Evolutionary conservation across 345 rosid species (phyloP).

Genomic region (Lepidium africanum): DNA sequence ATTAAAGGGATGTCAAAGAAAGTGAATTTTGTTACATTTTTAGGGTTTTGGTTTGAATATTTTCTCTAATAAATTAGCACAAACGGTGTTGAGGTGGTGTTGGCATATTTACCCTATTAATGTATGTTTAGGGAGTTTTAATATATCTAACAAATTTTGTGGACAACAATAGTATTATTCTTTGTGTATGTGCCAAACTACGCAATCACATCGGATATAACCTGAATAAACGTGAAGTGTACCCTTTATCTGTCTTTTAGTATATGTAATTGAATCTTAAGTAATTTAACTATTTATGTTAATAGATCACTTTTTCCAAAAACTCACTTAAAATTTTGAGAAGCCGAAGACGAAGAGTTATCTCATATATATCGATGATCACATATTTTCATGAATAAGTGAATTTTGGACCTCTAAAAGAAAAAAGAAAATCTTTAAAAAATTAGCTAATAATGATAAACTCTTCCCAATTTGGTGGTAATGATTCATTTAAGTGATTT

Average conservation of each 20-base stretch:
- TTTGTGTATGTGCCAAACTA: neutral
- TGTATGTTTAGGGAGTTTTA: neutral
- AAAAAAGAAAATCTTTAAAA: too few relatives aligned
- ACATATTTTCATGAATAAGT: too few relatives aligned
- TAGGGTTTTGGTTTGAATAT: too few relatives aligned
- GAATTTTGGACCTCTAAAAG: too few relatives aligned
- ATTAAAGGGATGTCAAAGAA: too few relatives aligned
- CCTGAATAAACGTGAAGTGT: conserved; percentile 7
- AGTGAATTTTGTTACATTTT: too few relatives aligned
- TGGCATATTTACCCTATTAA: neutral
- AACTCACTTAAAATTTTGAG: neutral
- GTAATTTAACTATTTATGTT: neutral
- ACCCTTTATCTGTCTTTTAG: neutral
- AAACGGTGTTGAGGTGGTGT: too few relatives aligned
- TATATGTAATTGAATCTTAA: neutral
- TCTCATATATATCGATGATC: too few relatives aligned
- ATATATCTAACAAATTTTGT: neutral
- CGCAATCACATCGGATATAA: neutral
- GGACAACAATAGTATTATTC: neutral
- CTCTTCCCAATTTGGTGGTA: too few relatives aligned
- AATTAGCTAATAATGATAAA: too few relatives aligned
- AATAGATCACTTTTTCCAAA: neutral
- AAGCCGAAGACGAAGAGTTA: neutral
- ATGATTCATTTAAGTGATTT: too few relatives aligned
- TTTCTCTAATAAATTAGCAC: too few relatives aligned